phyloP scores from a whole-genome alignment of 192 early-diverging fungal species.

The Coemansia sp. region DNA sequence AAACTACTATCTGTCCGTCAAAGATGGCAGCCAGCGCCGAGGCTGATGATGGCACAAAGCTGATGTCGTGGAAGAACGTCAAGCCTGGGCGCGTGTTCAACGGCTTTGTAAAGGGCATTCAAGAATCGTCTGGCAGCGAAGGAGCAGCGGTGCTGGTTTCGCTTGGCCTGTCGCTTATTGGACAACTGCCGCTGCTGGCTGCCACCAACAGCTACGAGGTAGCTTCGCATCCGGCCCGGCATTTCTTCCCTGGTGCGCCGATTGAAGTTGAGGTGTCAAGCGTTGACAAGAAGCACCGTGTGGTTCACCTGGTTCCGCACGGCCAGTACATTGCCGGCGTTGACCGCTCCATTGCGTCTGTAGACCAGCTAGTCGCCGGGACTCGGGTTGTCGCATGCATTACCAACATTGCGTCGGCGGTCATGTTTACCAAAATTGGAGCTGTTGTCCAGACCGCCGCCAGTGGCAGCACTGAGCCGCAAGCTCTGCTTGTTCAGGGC shows the following conservation, averaged over 20 bases:
- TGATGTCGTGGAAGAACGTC: slow-evolving; percentile 28
- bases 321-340: slow-evolving; percentile 62
- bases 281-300: slow-evolving; percentile 22
- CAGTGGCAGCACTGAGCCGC: neutral
- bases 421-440: slow-evolving; percentile 59
- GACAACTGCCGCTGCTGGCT: slow-evolving; percentile 22
- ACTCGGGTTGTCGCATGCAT: slow-evolving; percentile 59
- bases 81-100: slow-evolving; percentile 41
- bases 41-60: slow-evolving; percentile 7
- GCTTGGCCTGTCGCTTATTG: slow-evolving; percentile 23
- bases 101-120: slow-evolving; percentile 54
- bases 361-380: slow-evolving; percentile 59
- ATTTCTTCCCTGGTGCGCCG: slow-evolving; percentile 37
- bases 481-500: slow-evolving; percentile 54
- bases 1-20: slow-evolving; percentile 58
- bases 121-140: slow-evolving; percentile 8
- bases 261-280: slow-evolving; percentile 43
- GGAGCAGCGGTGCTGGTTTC: slow-evolving; percentile 17
- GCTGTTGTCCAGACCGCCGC: slow-evolving; percentile 10
- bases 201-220: slow-evolving; percentile 27
- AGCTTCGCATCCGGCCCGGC: slow-evolving; percentile 15
- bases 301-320: slow-evolving; percentile 21
- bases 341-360: slow-evolving; percentile 20
- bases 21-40: slow-evolving; percentile 37
- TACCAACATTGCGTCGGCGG: slow-evolving; percentile 49